Evolutionary conservation across 2,329 filamentous ascomycete genomes (phyloP).

Genomic region (Cladophialophora chaetospira): DNA sequence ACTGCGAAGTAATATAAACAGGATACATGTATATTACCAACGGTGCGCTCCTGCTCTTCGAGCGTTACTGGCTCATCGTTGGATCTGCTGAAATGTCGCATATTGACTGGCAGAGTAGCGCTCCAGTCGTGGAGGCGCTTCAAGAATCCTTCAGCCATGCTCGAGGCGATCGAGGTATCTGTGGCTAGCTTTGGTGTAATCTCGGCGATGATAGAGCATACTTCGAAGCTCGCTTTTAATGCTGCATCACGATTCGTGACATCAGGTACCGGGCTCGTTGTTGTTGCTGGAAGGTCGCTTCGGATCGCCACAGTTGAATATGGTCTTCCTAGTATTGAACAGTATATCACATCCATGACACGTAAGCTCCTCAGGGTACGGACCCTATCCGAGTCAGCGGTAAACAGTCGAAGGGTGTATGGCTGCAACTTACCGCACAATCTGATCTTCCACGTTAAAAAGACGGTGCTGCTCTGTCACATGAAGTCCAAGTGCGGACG

Average conservation of each 20-base stretch:
- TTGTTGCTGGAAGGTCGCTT: slow-evolving; percentile 33
- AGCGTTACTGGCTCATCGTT: slow-evolving; percentile 26
- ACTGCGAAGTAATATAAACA: slow-evolving; percentile 63
- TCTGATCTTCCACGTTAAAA: slow-evolving; percentile 14
- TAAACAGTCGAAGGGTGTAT: no score
- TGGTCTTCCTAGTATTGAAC: slow-evolving; percentile 53
- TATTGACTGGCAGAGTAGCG: slow-evolving; percentile 43
- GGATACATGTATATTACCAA: slow-evolving; percentile 57
- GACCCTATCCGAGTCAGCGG: slow-evolving; percentile 35
- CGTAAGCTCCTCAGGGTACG: slow-evolving; percentile 52
- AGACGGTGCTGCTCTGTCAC: slow-evolving; percentile 37
- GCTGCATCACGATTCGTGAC: slow-evolving; percentile 34
- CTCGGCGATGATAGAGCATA: slow-evolving; percentile 49
- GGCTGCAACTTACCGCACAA: slow-evolving; percentile 16
- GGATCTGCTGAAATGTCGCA: slow-evolving; percentile 35
- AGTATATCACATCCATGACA: slow-evolving; percentile 51
- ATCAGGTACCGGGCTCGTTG: slow-evolving; percentile 29
- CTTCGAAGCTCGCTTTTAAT: slow-evolving; percentile 32
- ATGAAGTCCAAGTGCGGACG: slow-evolving; percentile 60
- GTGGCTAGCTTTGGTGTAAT: slow-evolving; percentile 49
- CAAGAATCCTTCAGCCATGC: slow-evolving; percentile 45
- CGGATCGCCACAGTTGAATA: slow-evolving; percentile 39
- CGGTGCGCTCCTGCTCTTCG: slow-evolving; percentile 40
- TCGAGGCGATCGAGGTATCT: slow-evolving; percentile 39
- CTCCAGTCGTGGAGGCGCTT: slow-evolving; percentile 51